phyloP scores from a whole-genome alignment of 2,329 filamentous ascomycete species.

The Clonostachys solani region DNA sequence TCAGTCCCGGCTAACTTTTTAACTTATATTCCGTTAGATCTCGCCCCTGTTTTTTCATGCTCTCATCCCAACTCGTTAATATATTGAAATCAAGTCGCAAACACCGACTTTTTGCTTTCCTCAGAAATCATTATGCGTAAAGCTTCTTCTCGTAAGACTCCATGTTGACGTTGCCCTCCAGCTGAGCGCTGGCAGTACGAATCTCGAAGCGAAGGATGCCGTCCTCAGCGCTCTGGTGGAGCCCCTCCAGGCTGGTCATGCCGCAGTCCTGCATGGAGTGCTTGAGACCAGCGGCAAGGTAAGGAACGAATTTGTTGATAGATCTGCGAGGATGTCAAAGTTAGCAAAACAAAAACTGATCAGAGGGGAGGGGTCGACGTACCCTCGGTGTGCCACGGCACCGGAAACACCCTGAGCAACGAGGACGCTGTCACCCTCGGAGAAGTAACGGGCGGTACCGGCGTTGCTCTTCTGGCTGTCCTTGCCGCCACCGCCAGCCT shows the following conservation, averaged over 20 bases:
- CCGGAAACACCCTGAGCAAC: conserved; percentile 97
- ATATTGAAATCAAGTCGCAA: background rate
- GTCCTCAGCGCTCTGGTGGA: conserved; percentile 70
- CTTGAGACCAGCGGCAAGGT: conserved; percentile 91
- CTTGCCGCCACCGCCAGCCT: conserved; percentile 72
- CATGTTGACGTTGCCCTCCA: conserved; percentile 97
- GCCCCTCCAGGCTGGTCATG: conserved; percentile 70
- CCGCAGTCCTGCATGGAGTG: conserved; percentile 97
- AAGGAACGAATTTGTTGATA: conserved; percentile 92
- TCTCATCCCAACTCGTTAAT: background rate
- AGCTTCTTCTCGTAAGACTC: conserved; percentile 99
- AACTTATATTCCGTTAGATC: background rate
- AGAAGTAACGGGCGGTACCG: conserved; percentile 97
- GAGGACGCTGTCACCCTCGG: conserved; percentile 88
- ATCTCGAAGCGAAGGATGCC: conserved; percentile 89
- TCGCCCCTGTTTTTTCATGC: background rate
- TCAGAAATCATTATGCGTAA: conserved; percentile 62
- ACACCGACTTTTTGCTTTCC: conserved; percentile 3
- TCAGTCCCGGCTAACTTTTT: background rate
- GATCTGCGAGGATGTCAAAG: conserved; percentile 43
- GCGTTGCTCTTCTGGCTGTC: conserved; percentile 81
- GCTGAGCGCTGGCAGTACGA: conserved; percentile 87
- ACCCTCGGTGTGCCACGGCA: conserved; percentile 72
- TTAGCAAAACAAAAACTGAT: background rate
- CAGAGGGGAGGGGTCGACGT: conserved; percentile 14